Evolutionary conservation across 2,329 filamentous ascomycete genomes (phyloP).

Genomic region (Paraphaeosphaeria minitans): DNA sequence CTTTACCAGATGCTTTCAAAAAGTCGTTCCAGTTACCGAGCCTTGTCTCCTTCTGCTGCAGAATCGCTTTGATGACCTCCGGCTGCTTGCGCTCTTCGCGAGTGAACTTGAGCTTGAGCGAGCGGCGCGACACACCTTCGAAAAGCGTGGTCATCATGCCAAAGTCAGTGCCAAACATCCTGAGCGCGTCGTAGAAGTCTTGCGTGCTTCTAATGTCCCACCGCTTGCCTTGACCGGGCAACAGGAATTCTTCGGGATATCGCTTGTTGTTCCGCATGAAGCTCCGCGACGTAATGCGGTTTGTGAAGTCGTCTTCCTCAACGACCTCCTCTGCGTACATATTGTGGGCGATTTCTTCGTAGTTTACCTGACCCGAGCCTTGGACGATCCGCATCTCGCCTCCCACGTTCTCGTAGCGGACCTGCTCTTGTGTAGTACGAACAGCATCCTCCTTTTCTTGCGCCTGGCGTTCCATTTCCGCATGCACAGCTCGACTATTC

Average conservation of each 20-base stretch:
- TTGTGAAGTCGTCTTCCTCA: slow-evolving; percentile 80
- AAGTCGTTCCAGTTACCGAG: slow-evolving; percentile 29
- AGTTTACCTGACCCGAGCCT: slow-evolving; percentile 69
- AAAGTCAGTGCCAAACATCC: slow-evolving; percentile 83
- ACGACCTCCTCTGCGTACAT: slow-evolving; percentile 62
- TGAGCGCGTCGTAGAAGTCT: slow-evolving; percentile 74
- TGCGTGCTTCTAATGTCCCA: slow-evolving; percentile 77
- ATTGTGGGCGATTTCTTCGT: slow-evolving; percentile 66
- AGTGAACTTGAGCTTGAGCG: slow-evolving; percentile 83
- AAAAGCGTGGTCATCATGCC: slow-evolving; percentile 80
- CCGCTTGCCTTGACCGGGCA: slow-evolving; percentile 50
- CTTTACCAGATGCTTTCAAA: slow-evolving; percentile 36
- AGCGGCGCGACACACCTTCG: slow-evolving; percentile 69
- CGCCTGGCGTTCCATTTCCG: slow-evolving; percentile 26
- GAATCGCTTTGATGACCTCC: slow-evolving; percentile 64
- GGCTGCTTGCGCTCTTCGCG: slow-evolving; percentile 75
- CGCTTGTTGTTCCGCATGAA: slow-evolving; percentile 66
- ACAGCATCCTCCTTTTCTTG: slow-evolving; percentile 19
- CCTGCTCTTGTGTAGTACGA: slow-evolving; percentile 12
- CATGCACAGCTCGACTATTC: slow-evolving; percentile 27
- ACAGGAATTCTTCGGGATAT: slow-evolving; percentile 53
- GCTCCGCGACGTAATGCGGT: slow-evolving; percentile 70
- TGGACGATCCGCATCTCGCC: slow-evolving; percentile 76
- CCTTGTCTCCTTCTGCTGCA: slow-evolving; percentile 53
- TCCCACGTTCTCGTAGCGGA: slow-evolving; percentile 62